phyloP scores from a whole-genome alignment of 2,329 filamentous ascomycete species.

The Diaporthe citri region DNA sequence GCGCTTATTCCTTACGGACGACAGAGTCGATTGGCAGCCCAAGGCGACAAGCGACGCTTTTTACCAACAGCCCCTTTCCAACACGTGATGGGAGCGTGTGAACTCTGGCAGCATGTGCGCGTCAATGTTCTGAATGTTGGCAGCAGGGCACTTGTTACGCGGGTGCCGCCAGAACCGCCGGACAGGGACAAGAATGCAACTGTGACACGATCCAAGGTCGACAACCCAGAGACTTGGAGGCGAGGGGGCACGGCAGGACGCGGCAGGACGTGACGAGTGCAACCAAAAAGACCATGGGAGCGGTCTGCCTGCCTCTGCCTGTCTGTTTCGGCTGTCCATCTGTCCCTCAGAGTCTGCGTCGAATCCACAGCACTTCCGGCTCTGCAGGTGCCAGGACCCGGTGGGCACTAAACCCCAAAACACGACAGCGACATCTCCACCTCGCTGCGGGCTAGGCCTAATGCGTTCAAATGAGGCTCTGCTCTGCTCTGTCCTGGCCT shows the following conservation, averaged over 20 bases:
- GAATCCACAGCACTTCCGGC: constrained; percentile 31
- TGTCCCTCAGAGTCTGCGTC: neutral
- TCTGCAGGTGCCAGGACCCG: constrained; percentile 30
- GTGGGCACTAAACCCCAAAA: constrained; percentile 19
- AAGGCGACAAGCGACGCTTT: neutral
- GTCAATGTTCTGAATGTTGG: constrained; percentile 7
- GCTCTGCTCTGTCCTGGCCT: neutral
- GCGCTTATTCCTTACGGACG: constrained; percentile 33
- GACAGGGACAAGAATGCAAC: constrained; percentile 4
- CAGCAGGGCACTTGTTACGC: neutral
- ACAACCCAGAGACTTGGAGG: constrained; percentile 7
- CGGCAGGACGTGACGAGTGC: neutral
- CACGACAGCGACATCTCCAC: constrained; percentile 25
- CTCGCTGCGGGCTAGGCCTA: neutral
- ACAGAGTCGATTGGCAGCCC: constrained; percentile 21
- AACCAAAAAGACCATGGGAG: neutral
- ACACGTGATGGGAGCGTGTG: neutral
- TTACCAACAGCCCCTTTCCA: constrained; percentile 1
- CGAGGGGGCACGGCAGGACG: constrained; percentile 18
- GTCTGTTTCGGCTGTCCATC: neutral
- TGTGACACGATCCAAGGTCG: constrained; percentile 14
- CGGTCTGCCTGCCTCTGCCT: constrained; percentile 10
- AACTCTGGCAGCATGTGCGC: constrained; percentile 1
- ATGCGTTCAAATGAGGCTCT: constrained; percentile 20
- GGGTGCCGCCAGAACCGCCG: constrained; percentile 27